A percentile compares a stretch with the other conserved stretches of the same genome.
These are phyloP conservation scores for Polyporus tsugae DNA, from an alignment of 1,284 basidiomycete genomes.

Conservation along the genomic window DNA sequence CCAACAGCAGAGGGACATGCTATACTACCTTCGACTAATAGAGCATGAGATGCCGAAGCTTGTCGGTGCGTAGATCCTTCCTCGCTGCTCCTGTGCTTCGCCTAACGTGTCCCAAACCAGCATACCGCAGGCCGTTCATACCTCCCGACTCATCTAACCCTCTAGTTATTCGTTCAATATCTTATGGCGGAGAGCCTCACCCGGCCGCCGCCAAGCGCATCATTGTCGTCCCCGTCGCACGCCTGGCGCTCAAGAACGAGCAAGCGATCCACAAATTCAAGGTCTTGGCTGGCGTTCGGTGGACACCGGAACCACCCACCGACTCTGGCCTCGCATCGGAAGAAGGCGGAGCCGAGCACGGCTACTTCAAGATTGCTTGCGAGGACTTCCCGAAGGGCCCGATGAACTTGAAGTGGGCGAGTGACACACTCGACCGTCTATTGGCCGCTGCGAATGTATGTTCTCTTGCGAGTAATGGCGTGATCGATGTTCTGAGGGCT, in stretches of 20 bases:
- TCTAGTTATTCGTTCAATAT: constrained; percentile 76
- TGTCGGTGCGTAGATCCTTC: constrained; percentile 64
- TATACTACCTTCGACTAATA: constrained; percentile 82
- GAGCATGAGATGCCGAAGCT: constrained; percentile 86
- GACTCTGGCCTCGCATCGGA: constrained; percentile 63
- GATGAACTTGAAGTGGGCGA: constrained; percentile 90
- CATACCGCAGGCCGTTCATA: constrained; percentile 78
- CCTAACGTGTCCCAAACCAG: constrained; percentile 48
- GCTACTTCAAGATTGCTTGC: constrained; percentile 87
- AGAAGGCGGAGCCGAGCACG: constrained; percentile 63
- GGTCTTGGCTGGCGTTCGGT: constrained; percentile 83
- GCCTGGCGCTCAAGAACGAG: constrained; percentile 68
- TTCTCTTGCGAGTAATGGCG: constrained; percentile 26
- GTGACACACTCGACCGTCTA: constrained; percentile 79
- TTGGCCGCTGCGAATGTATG: constrained; percentile 82
- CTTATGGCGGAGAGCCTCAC: constrained; percentile 80
- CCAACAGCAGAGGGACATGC: constrained; percentile 71
- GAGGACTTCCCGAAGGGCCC: constrained; percentile 80
- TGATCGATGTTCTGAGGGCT: neutral
- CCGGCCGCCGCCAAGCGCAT: constrained; percentile 75
- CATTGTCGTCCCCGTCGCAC: constrained; percentile 75
- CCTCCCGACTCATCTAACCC: constrained; percentile 67
- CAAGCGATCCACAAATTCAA: constrained; percentile 81
- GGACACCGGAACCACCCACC: constrained; percentile 76
- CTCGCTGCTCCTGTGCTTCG: neutral